phyloP scores from a whole-genome alignment of 306 rosid species.

The Prunus armeniaca region DNA sequence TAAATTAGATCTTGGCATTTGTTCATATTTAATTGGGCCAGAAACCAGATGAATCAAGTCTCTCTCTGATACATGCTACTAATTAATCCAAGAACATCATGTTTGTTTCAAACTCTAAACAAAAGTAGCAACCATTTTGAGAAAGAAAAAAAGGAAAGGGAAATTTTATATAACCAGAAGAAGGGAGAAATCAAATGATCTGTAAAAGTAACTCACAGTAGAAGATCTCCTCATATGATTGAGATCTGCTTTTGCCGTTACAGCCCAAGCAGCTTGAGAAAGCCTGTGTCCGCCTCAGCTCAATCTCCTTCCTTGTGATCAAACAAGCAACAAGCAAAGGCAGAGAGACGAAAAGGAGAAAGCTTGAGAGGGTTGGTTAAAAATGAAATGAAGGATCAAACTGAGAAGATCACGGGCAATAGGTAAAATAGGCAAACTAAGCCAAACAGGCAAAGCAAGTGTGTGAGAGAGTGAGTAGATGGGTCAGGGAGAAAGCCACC shows the following conservation, averaged over 20 bases:
- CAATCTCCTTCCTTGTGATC: background rate
- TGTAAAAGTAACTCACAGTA: constrained; percentile 39
- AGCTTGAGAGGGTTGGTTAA: background rate
- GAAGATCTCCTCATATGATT: constrained; percentile 60
- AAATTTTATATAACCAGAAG: background rate
- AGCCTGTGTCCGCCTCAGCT: background rate
- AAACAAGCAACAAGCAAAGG: background rate
- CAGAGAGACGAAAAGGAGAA: background rate
- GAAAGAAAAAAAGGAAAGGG: background rate
- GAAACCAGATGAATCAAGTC: constrained; percentile 18
- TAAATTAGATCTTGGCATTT: constrained; percentile 18
- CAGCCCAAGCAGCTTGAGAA: constrained; percentile 18
- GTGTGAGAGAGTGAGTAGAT: background rate
- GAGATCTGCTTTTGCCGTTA: constrained; percentile 49
- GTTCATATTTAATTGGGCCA: background rate
- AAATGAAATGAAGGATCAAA: background rate
- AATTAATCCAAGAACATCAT: background rate
- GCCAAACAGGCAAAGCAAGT: background rate
- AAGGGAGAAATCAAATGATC: constrained; percentile 10
- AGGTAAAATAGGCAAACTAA: background rate
- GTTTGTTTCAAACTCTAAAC: background rate
- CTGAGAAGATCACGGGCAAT: background rate
- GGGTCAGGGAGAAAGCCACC: constrained; percentile 48
- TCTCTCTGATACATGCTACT: background rate
- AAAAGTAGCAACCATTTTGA: background rate